Evolutionary conservation across 331 rosid genomes (phyloP).

Genomic region (Pyracantha coccinea): DNA sequence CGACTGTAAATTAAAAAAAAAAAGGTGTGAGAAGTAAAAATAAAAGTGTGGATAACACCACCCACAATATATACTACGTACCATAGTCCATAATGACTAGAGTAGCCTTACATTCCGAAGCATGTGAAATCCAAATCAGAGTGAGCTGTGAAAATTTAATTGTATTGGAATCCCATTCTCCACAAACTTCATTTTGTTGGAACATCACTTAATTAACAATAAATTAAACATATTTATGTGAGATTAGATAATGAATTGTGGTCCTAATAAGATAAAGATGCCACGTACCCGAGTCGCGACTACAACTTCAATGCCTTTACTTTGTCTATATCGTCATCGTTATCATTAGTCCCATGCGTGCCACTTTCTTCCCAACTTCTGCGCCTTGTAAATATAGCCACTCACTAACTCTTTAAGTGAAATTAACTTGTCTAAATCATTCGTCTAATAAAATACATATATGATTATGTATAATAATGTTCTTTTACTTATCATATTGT

Average conservation of each 20-base stretch:
- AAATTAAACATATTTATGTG: not conserved
- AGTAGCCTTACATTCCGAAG: slow-evolving; percentile 2
- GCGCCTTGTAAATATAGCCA: not conserved
- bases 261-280: slow-evolving; percentile 29
- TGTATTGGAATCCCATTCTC: slow-evolving; percentile 44
- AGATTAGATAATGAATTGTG: slow-evolving; percentile 1
- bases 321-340: slow-evolving; percentile 5
- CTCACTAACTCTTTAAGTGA: not conserved
- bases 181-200: slow-evolving; percentile 32
- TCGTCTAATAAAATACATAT: not conserved
- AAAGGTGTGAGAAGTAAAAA: too few relatives aligned
- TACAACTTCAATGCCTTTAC: slow-evolving; percentile 23
- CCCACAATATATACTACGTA: too few relatives aligned
- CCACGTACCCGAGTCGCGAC: slow-evolving; percentile 43
- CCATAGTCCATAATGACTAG: not conserved
- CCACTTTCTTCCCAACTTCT: not conserved
- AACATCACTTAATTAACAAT: slow-evolving; percentile 3
- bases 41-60: too few relatives aligned
- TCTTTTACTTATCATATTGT: not conserved
- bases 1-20: too few relatives aligned
- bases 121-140: not conserved
- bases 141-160: slow-evolving; percentile 3
- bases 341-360: slow-evolving; percentile 11
- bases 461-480: not conserved
- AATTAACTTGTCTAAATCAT: not conserved